Base-by-base conservation (phyloP, 106 monocot genomes). In the Acorus calamus region DNA sequence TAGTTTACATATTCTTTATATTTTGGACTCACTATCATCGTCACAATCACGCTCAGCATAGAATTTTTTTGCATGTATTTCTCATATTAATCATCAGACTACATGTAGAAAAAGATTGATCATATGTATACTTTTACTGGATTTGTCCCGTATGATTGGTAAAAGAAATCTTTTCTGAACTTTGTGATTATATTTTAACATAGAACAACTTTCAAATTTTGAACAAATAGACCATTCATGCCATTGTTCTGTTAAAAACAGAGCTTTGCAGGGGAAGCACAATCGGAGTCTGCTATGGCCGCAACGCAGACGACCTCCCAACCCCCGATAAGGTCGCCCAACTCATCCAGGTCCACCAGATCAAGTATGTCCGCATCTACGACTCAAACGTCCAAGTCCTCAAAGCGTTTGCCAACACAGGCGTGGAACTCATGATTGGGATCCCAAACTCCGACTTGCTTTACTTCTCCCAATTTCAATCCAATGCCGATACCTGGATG, bases 281-380 rank as follows among this genome's bases (percentile, higher is more conserved):
- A 28, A 74, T 96, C 12, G 96, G 96, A 4, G 78, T 96, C 14
- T 96, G 90, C 61, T 96, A 96, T 59, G 96, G 96, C 5, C 82
- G 91, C 11, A 96, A 85, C 60, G 96, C 96, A 6, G 96, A 96
- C 50, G 96, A 96, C 71, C 83, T 96, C 44, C 96, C 96, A 11
- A 88, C 87, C 2, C 87, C 91, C 0, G 96, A 96, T 72, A 96
- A 96, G 60, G 96, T 83, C 14, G 91, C 79, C 7, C 87, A 91
- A 50, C 74, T 96, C 9, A 76, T 85, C 45, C 78, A 85, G 49
- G 74, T 83, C 44, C 96, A 85, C 53, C 69, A 77, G 4, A 85
- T 96, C 60, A 96, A 91, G 47, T 78, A 87, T 66, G 74, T 91
- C 7, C 72, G 96, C 59, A 88, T 96, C 61, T 96, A 96, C 42